phyloP scores from a whole-genome alignment of 345 rosid species.

The Garcia nutans region DNA sequence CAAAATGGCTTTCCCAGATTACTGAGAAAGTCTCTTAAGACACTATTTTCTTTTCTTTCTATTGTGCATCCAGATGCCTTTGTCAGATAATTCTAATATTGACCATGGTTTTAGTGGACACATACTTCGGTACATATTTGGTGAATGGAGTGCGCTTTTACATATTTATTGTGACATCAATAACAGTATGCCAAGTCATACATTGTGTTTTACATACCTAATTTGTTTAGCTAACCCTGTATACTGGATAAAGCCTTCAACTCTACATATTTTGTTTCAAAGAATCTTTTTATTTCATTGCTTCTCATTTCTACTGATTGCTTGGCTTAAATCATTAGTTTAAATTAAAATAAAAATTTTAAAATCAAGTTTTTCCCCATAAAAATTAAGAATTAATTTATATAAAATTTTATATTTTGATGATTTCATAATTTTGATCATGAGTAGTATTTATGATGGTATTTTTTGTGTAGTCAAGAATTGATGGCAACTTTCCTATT shows the following conservation, averaged over 20 bases:
- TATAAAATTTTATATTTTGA: too few species aligned
- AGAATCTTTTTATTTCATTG: too few species aligned
- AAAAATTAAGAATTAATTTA: too few species aligned
- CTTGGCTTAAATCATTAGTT: neutral
- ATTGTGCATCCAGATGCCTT: neutral
- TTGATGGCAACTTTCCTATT: too few species aligned
- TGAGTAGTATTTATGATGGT: too few species aligned
- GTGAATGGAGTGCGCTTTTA: neutral
- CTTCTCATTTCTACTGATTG: neutral
- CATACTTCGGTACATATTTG: neutral
- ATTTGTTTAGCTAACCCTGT: neutral
- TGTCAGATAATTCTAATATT: neutral
- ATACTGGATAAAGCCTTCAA: neutral
- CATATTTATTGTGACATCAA: neutral
- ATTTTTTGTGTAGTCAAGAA: too few species aligned
- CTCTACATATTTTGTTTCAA: neutral
- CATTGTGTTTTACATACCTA: neutral
- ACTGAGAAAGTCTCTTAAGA: neutral
- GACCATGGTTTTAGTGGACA: neutral
- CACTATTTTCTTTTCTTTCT: neutral
- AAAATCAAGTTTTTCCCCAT: too few species aligned
- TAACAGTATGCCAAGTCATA: neutral
- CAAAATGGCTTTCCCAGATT: neutral
- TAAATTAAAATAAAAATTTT: too few species aligned
- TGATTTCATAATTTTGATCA: too few species aligned